These are phyloP conservation scores for Yamadazyma friedrichii DNA, from an alignment of 1,139 yeast species.

Conservation along the genomic window DNA sequence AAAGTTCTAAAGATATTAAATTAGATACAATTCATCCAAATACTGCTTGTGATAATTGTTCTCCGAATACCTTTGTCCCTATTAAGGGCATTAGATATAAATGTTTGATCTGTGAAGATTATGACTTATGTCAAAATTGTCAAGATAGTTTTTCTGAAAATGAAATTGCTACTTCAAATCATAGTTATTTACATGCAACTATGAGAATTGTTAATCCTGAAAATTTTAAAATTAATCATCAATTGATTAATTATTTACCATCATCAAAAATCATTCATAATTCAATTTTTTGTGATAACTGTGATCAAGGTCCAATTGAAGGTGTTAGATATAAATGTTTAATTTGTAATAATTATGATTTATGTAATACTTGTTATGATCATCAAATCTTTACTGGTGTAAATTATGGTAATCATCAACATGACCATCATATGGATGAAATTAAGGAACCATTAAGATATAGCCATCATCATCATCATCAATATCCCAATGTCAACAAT, in stretches of 20 bases:
- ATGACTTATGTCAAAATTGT: constrained; percentile 56
- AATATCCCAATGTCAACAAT: constrained; percentile 8
- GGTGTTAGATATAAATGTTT: constrained; percentile 57
- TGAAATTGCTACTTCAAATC: constrained; percentile 15
- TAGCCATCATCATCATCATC: background rate
- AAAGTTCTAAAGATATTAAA: background rate
- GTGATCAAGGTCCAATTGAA: constrained; percentile 32
- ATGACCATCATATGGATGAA: constrained; percentile 28
- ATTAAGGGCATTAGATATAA: constrained; percentile 52
- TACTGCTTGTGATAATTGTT: constrained; percentile 45
- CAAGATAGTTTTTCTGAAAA: constrained; percentile 23
- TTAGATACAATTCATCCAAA: constrained; percentile 18
- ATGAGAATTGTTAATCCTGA: constrained; percentile 26
- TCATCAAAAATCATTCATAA: constrained; percentile 17
- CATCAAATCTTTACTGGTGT: constrained; percentile 11
- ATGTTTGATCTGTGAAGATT: constrained; percentile 55
- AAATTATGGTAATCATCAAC: constrained; percentile 18
- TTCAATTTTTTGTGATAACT: constrained; percentile 41
- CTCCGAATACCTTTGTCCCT: constrained; percentile 24
- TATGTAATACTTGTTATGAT: constrained; percentile 52
- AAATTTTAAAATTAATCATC: constrained; percentile 8
- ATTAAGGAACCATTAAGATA: constrained; percentile 1
- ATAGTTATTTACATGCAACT: constrained; percentile 31
- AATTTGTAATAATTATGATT: constrained; percentile 54
- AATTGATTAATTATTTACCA: constrained; percentile 5